Conservation (phyloP, 2,329 filamentous ascomycete genomes). For the Chaetothyriales sp. region DNA sequence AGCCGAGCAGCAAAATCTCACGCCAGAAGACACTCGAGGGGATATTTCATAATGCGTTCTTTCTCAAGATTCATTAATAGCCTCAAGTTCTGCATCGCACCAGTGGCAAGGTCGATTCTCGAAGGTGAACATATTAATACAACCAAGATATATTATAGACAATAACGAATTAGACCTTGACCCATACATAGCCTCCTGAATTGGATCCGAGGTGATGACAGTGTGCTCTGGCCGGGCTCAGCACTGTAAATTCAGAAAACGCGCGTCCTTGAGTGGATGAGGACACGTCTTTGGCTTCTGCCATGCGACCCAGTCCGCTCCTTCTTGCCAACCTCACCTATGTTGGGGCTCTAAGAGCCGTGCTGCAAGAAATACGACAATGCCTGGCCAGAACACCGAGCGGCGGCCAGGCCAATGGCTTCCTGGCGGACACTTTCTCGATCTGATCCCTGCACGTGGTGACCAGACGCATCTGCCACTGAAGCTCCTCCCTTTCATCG, state of each 20-base stretch:
- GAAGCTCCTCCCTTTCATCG: constrained; percentile 13
- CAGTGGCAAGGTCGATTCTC: no score
- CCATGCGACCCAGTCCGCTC: background rate
- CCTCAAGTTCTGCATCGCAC: no score
- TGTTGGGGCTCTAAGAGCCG: background rate
- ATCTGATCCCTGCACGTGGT: constrained; percentile 5
- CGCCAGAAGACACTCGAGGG: no score
- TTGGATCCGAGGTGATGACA: background rate
- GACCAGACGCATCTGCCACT: constrained; percentile 6
- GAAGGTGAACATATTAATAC: no score
- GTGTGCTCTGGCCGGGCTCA: background rate
- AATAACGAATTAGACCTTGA: background rate
- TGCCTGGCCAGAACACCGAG: background rate
- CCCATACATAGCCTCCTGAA: no score
- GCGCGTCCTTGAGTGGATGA: background rate
- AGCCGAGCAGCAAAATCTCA: no score
- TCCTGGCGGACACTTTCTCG: constrained; percentile 17
- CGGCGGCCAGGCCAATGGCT: constrained; percentile 5
- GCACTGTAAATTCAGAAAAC: background rate
- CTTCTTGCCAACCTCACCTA: background rate
- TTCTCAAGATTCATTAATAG: no score
- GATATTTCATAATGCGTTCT: no score
- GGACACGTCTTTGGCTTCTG: background rate
- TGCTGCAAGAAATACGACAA: background rate
- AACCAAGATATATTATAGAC: background rate